phyloP scores from a whole-genome alignment of 192 early-diverging fungal species.

The Chytriomyces confervae region DNA sequence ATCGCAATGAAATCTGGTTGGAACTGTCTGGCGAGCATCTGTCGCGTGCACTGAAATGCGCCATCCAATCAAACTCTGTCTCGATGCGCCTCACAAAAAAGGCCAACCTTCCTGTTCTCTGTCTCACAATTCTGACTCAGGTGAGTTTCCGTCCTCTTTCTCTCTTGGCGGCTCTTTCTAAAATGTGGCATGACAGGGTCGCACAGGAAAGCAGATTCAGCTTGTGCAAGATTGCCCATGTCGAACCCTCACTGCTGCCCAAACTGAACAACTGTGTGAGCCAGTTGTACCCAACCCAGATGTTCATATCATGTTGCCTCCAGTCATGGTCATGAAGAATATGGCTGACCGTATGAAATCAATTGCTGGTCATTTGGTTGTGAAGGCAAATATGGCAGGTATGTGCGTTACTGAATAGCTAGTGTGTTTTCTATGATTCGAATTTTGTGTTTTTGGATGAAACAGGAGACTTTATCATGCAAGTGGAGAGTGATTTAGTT shows the following conservation, averaged over 20 bases:
- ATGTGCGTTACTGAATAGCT: not conserved
- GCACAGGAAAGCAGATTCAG: conserved; percentile 43
- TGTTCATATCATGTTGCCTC: conserved; percentile 79
- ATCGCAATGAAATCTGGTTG: conserved; percentile 74
- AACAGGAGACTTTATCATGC: conserved; percentile 66
- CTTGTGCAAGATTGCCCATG: conserved; percentile 69
- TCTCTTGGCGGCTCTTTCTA: not conserved
- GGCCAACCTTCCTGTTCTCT: conserved; percentile 56
- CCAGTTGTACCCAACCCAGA: conserved; percentile 44
- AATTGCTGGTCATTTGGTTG: conserved; percentile 63
- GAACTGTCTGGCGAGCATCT: conserved; percentile 72
- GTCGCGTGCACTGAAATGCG: conserved; percentile 65
- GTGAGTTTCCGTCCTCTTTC: conserved; percentile 13
- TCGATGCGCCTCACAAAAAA: conserved; percentile 71
- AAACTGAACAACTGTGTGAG: conserved; percentile 64
- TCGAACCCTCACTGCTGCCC: conserved; percentile 53
- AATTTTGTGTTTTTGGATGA: not conserved
- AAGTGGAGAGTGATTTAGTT: conserved; percentile 64
- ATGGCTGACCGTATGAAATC: conserved; percentile 72
- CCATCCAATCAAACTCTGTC: conserved; percentile 58
- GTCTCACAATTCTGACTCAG: conserved; percentile 54
- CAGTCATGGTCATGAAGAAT: conserved; percentile 65
- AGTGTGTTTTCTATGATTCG: no score
- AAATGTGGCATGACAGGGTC: conserved; percentile 38
- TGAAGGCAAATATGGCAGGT: conserved; percentile 70